A percentile compares a stretch with the other conserved stretches of the same genome.
Conservation (phyloP, 2,329 filamentous ascomycete genomes). For the Aureobasidium sp. region DNA sequence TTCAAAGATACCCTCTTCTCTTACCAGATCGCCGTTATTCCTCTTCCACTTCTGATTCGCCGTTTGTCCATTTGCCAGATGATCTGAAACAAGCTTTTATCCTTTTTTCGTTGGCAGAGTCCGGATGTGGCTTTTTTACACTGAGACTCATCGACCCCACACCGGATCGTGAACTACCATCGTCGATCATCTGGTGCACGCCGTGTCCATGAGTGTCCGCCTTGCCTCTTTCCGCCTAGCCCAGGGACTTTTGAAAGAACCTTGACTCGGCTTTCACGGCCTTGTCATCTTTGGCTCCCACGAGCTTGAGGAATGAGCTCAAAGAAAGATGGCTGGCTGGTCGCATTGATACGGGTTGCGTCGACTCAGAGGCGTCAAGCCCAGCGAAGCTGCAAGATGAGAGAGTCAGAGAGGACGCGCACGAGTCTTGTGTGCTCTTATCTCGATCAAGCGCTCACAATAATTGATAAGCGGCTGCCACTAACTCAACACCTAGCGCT, state of each 20-base stretch:
- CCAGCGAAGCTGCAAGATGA: not conserved
- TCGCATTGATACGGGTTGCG: not conserved
- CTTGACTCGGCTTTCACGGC: not conserved
- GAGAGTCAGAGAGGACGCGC: not conserved
- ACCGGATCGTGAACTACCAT: not conserved
- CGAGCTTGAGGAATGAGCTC: not conserved
- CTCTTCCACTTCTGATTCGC: not conserved
- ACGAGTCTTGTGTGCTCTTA: not conserved
- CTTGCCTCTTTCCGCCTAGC: not conserved
- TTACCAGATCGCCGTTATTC: not conserved
- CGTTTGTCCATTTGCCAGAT: not conserved
- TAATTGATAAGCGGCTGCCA: not conserved
- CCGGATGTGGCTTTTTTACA: not conserved
- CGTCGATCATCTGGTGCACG: not conserved
- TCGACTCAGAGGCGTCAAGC: not conserved
- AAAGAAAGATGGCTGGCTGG: not conserved
- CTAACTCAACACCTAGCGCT: not conserved
- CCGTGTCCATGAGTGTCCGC: not conserved
- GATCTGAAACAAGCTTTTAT: constrained; percentile 7
- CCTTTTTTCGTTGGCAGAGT: not conserved
- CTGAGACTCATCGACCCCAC: not conserved
- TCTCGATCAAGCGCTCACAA: not conserved
- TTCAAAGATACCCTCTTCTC: not conserved
- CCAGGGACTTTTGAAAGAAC: constrained; percentile 11
- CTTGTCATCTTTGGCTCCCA: not conserved